These are phyloP conservation scores for Cetraspora pellucida DNA, from an alignment of 192 early-diverging fungal species.

Conservation along the genomic window DNA sequence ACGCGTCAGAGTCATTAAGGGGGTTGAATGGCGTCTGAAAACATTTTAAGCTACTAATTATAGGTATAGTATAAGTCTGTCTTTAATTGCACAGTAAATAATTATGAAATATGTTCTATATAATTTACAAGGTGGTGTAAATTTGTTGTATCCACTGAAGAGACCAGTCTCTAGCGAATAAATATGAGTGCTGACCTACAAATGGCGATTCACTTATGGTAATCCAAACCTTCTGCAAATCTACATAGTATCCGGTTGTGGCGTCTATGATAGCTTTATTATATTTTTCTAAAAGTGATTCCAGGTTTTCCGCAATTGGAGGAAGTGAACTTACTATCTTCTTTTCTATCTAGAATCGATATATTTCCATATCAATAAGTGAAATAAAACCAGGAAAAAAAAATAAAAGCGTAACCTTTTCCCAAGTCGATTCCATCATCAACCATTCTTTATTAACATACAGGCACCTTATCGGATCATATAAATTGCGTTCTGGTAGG, in stretches of 20 bases:
- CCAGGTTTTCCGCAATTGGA: slow-evolving; percentile 25
- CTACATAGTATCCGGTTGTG: slow-evolving; percentile 28
- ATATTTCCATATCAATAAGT: too few relatives aligned
- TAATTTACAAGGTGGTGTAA: slow-evolving; percentile 31
- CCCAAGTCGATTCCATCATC: slow-evolving; percentile 32
- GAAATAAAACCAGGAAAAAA: slow-evolving; percentile 21
- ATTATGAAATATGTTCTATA: slow-evolving; percentile 28
- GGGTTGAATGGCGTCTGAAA: slow-evolving; percentile 30
- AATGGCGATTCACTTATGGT: slow-evolving; percentile 29
- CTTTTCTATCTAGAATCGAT: slow-evolving; percentile 35
- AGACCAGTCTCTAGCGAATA: slow-evolving; percentile 30
- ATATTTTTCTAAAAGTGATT: slow-evolving; percentile 34
- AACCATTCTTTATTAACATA: slow-evolving; percentile 27
- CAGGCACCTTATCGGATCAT: slow-evolving; percentile 19
- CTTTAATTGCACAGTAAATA: slow-evolving; percentile 5
- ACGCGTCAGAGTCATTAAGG: slow-evolving; percentile 18
- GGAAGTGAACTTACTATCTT: slow-evolving; percentile 26
- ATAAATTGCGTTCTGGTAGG: slow-evolving; percentile 21
- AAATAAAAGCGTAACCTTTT: slow-evolving; percentile 29
- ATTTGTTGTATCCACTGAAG: slow-evolving; percentile 28
- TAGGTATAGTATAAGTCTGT: slow-evolving; percentile 14
- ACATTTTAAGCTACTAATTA: slow-evolving; percentile 35
- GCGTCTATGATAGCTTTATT: slow-evolving; percentile 30
- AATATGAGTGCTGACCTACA: slow-evolving; percentile 28
- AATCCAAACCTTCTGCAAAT: slow-evolving; percentile 25